Conservation (phyloP, 2,329 filamentous ascomycete species). For the Whalleya microplaca region DNA sequence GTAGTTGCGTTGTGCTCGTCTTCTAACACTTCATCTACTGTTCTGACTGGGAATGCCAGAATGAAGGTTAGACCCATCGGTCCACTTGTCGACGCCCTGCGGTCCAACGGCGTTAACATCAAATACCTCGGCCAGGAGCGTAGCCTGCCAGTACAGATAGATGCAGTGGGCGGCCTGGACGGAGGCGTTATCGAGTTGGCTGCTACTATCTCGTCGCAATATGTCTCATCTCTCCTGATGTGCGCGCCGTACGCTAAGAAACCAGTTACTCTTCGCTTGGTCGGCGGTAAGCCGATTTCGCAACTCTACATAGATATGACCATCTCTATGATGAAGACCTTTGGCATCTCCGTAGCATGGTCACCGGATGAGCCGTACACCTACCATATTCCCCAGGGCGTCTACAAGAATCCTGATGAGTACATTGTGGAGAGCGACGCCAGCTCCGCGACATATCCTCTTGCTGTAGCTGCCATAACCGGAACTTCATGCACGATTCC, state of each 20-base stretch:
- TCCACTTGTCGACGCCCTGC: constrained; percentile 86
- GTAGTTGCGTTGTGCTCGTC: constrained; percentile 83
- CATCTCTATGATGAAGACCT: constrained; percentile 93
- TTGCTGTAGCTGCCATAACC: constrained; percentile 92
- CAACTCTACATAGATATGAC: constrained; percentile 99
- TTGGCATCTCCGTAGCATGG: constrained; percentile 79
- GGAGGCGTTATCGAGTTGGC: constrained; percentile 90
- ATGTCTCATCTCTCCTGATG: constrained; percentile 96
- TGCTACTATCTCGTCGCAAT: constrained; percentile 97
- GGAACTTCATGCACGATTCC: constrained; percentile 95
- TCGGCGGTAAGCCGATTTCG: constrained; percentile 97
- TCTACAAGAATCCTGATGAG: constrained; percentile 80
- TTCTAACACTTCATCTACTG: constrained; percentile 65
- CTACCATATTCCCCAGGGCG: constrained; percentile 87
- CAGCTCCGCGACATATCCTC: constrained; percentile 93
- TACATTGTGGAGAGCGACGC: constrained; percentile 97
- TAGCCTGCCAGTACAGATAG: constrained; percentile 82
- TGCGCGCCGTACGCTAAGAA: constrained; percentile 95
- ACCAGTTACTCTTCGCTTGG: constrained; percentile 84
- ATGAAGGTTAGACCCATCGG: constrained; percentile 98
- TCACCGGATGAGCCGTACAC: constrained; percentile 83
- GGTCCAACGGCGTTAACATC: constrained; percentile 83
- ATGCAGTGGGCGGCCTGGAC: constrained; percentile 79
- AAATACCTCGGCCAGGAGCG: constrained; percentile 83
- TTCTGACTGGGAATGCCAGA: constrained; percentile 89